Percentiles rank a stretch among this genome's conserved stretches.
phyloP scores from a whole-genome alignment of 2,329 filamentous ascomycete genomes.

The Exophiala aquamarina region DNA sequence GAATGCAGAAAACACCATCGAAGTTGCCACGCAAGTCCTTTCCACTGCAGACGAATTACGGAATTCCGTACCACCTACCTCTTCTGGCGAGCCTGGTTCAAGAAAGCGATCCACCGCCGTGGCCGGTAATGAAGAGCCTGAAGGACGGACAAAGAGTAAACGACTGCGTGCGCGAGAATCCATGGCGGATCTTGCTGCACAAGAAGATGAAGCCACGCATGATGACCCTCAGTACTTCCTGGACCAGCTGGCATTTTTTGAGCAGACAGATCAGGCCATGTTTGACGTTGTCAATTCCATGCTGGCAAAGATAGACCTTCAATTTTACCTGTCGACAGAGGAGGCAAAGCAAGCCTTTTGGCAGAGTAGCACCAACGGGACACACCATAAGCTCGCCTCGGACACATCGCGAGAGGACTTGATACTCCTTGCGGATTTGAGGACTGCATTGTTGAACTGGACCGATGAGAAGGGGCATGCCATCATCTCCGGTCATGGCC shows the following conservation, averaged over 20 bases:
- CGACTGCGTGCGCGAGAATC: slow-evolving; percentile 61
- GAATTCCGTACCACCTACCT: slow-evolving; percentile 25
- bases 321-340: slow-evolving; percentile 31
- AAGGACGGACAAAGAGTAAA: slow-evolving; percentile 59
- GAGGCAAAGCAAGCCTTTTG: slow-evolving; percentile 35
- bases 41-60: neutral
- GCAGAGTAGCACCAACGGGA: neutral
- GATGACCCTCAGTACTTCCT: slow-evolving; percentile 56
- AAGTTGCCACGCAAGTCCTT: neutral
- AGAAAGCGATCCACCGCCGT: slow-evolving; percentile 63
- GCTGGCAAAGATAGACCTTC: slow-evolving; percentile 52
- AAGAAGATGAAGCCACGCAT: slow-evolving; percentile 48
- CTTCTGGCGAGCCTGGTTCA: neutral
- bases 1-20: neutral
- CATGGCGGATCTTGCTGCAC: slow-evolving; percentile 46
- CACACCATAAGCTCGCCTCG: no score
- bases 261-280: slow-evolving; percentile 58
- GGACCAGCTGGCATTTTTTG: slow-evolving; percentile 53
- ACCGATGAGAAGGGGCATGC: slow-evolving; percentile 44
- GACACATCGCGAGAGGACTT: slow-evolving; percentile 21
- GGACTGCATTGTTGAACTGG: slow-evolving; percentile 44
- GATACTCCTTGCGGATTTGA: slow-evolving; percentile 45
- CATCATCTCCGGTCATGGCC: slow-evolving; percentile 49
- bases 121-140: slow-evolving; percentile 58
- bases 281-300: slow-evolving; percentile 55